Conservation (phyloP, 2,329 filamentous ascomycete genomes). For the Metarhizium brunneum region DNA sequence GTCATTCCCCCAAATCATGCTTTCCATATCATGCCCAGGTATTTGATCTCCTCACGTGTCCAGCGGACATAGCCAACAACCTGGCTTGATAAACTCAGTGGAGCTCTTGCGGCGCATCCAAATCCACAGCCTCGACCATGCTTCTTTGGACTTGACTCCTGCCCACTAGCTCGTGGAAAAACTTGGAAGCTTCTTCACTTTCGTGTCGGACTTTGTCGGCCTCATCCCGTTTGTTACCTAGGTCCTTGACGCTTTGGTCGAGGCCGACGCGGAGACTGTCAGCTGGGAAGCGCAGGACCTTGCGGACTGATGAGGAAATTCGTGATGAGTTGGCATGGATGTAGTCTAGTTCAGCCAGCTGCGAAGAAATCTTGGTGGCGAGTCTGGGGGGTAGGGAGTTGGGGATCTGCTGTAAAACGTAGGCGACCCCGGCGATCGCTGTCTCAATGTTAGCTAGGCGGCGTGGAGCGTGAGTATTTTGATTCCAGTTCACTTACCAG, state of each 20-base stretch:
- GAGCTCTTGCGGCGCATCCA: constrained; percentile 39
- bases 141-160: constrained; percentile 45
- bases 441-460: not conserved
- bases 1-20: not conserved
- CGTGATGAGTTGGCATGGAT: constrained; percentile 80
- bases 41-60: not conserved
- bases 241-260: constrained; percentile 75
- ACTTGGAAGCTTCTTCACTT: constrained; percentile 79
- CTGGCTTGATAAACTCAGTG: constrained; percentile 13
- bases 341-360: constrained; percentile 79
- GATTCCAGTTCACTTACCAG: constrained; percentile 49
- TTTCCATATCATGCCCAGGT: not conserved
- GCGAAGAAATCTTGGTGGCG: constrained; percentile 71
- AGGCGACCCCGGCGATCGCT: constrained; percentile 69
- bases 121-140: constrained; percentile 42
- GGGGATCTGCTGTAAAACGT: constrained; percentile 80
- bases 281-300: constrained; percentile 79
- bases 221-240: constrained; percentile 69
- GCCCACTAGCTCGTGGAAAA: constrained; percentile 78
- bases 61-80: not conserved
- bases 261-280: constrained; percentile 78
- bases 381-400: constrained; percentile 80
- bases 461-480: not conserved
- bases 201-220: constrained; percentile 73
- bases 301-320: constrained; percentile 77